Evolutionary conservation across 2,329 filamentous ascomycete genomes (phyloP), one percentile per base, ranked within the genome.

Genomic region (Verticillium zaregamsianum): DNA sequence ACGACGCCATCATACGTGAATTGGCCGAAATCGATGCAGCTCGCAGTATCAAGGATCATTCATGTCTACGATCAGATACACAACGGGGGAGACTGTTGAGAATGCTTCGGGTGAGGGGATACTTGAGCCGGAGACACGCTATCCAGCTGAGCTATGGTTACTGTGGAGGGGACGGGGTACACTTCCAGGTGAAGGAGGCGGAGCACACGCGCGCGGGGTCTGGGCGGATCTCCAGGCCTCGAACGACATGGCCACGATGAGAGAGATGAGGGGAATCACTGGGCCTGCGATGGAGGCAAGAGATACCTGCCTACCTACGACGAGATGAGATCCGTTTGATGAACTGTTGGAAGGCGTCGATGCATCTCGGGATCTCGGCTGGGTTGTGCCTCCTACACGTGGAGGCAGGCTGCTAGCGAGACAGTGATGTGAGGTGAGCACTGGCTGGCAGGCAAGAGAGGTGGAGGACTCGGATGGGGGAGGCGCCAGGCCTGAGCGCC

Each of bases 21-120:
- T 59, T 63, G 15, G 35, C 4, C 20, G 57, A 63, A 33, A 52
- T 28, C 62, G 52, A 64, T 25, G 20, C 37, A 40, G 6, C 37
- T 35, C 33, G 33, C 14, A 9, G 37, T 40, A 2, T 40, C 11
- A 23, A 12, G n/a, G 3, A 52, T 23, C 9, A 9, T 12, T 23
- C 8, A 9, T 12, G 20, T 23, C 11, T 23, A 20, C n/a, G n/a
- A 52, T 8, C 5, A 40, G 17, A 14, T 35, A 40, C 37, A 7
- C 37, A 40, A 40, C 7, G 17, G 37, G n/a, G 33, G 15, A 40
- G 37, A 7, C 14, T 17, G 15, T 40, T 15, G 37, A 40, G 12
- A 17, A 17, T 17, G 37, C 6, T 40, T 23, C 45, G n/a, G 8
- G 45, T 8, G 11, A 23, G 45, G 20, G 17, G 9, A 7, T 4